Conservation (phyloP, 2,329 filamentous ascomycete species). For the Cyclaneusma minus region DNA sequence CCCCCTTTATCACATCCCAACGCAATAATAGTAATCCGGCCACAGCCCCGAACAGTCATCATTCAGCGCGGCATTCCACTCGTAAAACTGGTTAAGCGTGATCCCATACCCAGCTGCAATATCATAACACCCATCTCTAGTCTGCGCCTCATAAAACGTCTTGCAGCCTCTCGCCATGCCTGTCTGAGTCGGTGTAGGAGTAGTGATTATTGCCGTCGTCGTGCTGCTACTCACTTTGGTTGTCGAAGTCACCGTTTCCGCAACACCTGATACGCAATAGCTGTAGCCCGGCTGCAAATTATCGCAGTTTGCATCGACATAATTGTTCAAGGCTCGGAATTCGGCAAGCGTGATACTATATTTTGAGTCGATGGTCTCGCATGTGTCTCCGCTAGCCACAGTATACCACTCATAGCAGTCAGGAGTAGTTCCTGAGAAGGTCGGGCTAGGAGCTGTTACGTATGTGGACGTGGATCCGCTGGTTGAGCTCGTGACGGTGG, state of each 20-base stretch:
- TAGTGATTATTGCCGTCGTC: too few species aligned
- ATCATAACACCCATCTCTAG: conserved; percentile 8
- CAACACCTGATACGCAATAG: conserved; percentile 16
- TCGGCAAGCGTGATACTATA: conserved; percentile 14
- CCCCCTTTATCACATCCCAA: too few species aligned
- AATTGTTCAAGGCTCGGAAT: conserved; percentile 17
- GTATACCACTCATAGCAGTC: conserved; percentile 19
- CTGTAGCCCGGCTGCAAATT: conserved; percentile 22
- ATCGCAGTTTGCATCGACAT: conserved; percentile 16
- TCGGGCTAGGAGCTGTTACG: conserved; percentile 1
- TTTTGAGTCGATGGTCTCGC: conserved; percentile 13
- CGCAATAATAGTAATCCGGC: conserved; percentile 11
- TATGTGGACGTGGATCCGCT: background rate
- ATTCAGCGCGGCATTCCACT: conserved; percentile 18
- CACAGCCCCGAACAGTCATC: conserved; percentile 13
- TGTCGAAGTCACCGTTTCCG: background rate
- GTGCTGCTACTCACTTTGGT: too few species aligned
- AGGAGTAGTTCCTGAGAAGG: conserved; percentile 1
- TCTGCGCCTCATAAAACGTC: conserved; percentile 11
- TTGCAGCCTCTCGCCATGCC: conserved; percentile 12
- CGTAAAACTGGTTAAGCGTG: conserved; percentile 10
- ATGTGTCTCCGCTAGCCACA: conserved; percentile 18
- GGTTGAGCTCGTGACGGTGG: background rate
- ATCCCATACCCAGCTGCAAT: conserved; percentile 8
- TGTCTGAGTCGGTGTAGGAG: conserved; percentile 4